Conservation (phyloP, 495 filamentous ascomycete genomes). For the Aspergillus sclerotiicarbonarius region DNA sequence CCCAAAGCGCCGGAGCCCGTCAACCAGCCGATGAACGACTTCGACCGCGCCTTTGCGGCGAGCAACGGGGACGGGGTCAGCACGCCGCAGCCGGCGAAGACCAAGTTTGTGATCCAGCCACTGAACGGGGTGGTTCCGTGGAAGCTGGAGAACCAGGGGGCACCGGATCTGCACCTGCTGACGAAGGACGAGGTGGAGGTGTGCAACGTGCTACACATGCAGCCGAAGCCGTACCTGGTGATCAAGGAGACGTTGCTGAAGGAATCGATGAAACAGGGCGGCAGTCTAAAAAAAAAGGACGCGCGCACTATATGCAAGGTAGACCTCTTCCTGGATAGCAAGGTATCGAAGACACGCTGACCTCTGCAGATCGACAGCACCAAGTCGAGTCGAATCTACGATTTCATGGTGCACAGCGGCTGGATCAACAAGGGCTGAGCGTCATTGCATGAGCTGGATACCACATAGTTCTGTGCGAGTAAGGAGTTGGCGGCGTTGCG, state of each 20-base stretch:
- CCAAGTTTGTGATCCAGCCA: constrained; percentile 44
- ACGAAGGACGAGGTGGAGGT: constrained; percentile 80
- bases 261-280: constrained; percentile 84
- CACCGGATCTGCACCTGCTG: constrained; percentile 80
- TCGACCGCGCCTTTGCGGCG: constrained; percentile 40
- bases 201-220: constrained; percentile 74
- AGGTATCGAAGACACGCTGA: constrained; percentile 11
- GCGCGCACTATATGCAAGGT: constrained; percentile 70
- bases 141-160: constrained; percentile 69
- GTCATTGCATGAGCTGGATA: constrained; percentile 11
- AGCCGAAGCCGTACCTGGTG: constrained; percentile 90
- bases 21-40: constrained; percentile 38
- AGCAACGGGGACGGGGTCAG: constrained; percentile 36
- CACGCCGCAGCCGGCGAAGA: constrained; percentile 44
- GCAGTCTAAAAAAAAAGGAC: constrained; percentile 85
- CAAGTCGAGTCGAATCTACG: constrained; percentile 73
- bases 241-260: constrained; percentile 88
- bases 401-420: constrained; percentile 89
- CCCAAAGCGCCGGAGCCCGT: constrained; percentile 31
- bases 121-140: constrained; percentile 62
- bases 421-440: constrained; percentile 76
- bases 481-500: background rate
- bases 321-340: constrained; percentile 16
- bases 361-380: constrained; percentile 57
- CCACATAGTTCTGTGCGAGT: background rate